Base-by-base conservation (phyloP, 108 stramenopile species). In the Poteriospumella lacustris region DNA sequence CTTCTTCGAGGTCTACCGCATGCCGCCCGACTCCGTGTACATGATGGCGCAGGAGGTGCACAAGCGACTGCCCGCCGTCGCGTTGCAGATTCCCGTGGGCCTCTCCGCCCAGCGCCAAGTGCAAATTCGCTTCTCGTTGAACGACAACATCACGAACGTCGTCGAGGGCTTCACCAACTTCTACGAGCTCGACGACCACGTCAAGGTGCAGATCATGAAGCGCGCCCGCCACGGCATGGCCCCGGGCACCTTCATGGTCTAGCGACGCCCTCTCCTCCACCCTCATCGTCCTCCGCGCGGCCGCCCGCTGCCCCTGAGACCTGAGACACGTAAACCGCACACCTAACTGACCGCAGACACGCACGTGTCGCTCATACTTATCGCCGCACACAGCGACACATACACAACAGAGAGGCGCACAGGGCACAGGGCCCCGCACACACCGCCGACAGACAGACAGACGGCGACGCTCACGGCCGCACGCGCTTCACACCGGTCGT, bases 171-270 rank as follows among this genome's bases (percentile, higher is more conserved):
- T 73, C 36, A 31, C 47, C 15, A 56, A 73, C 31, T 73, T 42
- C 41, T 73, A 42, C 42, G 70, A 73, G 3, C 28, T 73, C 29
- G 70, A 73, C 3, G 9, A 3, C 36, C 24, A 42, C 31, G 5
- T 42, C 9, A 73, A 73, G 70, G 3, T 56, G 15, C 40, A 5
- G 36, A 38, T 73, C 3, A 12, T 73, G 43, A 44, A 56, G 43
- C 28, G 19, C 26, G 70, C 70, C 9, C 38, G 70, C 5, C 44
- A 73, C 5, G 70, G 70, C 36, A 73, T 73, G 70, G 43, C 70
- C 9, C 70, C 70, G 5, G 70, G 70, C 5, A 73, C 70, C 15
- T 73, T 73, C 41, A 56, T 56, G 52, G 52, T 56, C 24, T 56
- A 56, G 52, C n/a, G n/a, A n/a, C n/a, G n/a, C n/a, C n/a, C n/a